Conservation (phyloP, 176 grass and related monocot species). For the Rhipidocladum racemiflorum region DNA sequence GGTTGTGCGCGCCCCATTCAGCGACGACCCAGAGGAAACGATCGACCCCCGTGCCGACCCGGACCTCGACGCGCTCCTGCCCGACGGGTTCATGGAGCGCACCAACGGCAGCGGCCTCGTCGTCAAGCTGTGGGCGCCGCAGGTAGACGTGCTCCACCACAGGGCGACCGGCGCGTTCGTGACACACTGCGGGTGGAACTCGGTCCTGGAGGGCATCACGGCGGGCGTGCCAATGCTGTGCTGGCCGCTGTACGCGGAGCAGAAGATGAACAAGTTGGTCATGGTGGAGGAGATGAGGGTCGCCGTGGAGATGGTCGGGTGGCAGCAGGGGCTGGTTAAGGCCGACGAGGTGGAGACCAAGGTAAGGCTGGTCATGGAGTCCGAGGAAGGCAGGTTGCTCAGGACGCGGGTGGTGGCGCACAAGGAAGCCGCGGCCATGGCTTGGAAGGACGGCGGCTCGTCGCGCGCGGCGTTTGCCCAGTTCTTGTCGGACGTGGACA, state of each 20-base stretch:
- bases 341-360: constrained; percentile 25
- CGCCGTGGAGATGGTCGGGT: constrained; percentile 24
- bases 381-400: not conserved
- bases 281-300: constrained; percentile 35
- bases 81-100: constrained; percentile 24
- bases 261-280: constrained; percentile 43
- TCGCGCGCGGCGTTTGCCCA: not conserved
- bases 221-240: constrained; percentile 41
- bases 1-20: constrained; percentile 23
- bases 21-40: not conserved
- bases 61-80: constrained; percentile 15
- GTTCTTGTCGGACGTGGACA: not conserved
- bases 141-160: constrained; percentile 39
- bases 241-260: constrained; percentile 44
- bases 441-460: not conserved
- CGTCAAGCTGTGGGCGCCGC: constrained; percentile 45
- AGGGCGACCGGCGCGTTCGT: constrained; percentile 31
- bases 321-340: not conserved
- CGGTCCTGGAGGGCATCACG: constrained; percentile 24
- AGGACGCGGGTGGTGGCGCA: not conserved
- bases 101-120: constrained; percentile 12
- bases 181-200: constrained; percentile 54
- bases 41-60: not conserved
- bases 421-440: not conserved
- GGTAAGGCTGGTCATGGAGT: constrained; percentile 11